Conservation (phyloP, 345 rosid species). For the Excoecaria cochinchinensis region DNA sequence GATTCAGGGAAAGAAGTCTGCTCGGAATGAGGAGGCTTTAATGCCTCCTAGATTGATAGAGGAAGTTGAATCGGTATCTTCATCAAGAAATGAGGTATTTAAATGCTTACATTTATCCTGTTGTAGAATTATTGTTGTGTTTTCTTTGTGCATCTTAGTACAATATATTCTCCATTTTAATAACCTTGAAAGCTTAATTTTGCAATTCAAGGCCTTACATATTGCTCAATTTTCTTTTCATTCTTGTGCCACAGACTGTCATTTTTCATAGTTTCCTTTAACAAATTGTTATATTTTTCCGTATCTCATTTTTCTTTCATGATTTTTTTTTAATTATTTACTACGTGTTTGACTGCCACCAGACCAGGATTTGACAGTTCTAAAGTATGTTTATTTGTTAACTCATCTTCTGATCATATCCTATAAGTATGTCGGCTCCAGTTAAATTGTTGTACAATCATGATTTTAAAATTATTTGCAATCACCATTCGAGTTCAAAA, state of each 20-base stretch:
- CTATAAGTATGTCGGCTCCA: no score
- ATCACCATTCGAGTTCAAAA: no score
- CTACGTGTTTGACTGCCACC: no score
- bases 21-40: constrained; percentile 18
- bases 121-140: background rate
- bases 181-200: background rate
- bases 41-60: constrained; percentile 26
- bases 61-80: constrained; percentile 19
- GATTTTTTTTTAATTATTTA: background rate
- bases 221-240: background rate
- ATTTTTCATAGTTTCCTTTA: background rate
- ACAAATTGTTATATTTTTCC: background rate
- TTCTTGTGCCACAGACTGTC: background rate
- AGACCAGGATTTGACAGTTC: no score
- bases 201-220: background rate
- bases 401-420: no score
- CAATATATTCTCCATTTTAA: background rate
- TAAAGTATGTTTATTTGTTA: no score
- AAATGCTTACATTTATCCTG: background rate
- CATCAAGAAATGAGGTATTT: constrained; percentile 34
- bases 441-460: no score
- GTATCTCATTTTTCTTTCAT: background rate
- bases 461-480: no score
- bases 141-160: background rate
- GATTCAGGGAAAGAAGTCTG: constrained; percentile 5